Evolutionary conservation across 1,139 yeast species (phyloP), one percentile per base, ranked within the genome.

Genomic region (Meyerozyma sp.): DNA sequence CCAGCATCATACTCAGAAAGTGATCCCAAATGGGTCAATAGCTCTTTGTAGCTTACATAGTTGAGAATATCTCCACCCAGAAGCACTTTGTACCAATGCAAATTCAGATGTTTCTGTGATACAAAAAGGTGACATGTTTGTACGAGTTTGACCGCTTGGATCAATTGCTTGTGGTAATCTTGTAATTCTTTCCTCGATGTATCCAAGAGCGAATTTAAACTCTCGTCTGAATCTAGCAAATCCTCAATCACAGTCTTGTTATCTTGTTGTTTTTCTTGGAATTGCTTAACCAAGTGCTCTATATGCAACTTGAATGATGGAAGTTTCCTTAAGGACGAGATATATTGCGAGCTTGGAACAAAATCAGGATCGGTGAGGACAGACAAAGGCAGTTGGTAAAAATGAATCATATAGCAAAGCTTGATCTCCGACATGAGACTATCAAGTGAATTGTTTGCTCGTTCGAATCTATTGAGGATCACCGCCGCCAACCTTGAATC

Each of bases 401-500:
- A 86, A 55, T 83, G 84, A 5, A 82, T 73, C 88, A 87, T 82
- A 53, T 81, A 72, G 25, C 82, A 66, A 47, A 84, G 69, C 52
- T 81, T 82, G 49, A 87, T 63, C 39, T 77, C 74, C 13, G 78
- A 62, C 8, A 76, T 63, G 42, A 77, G 65, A 13, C 77, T 70
- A 52, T 83, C 85, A 39, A 81, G 72, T 21, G 77, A 72, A 47
- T 70, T 71, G 48, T 70, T 71, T 27, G 73, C 73, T 62, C 64
- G 62, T 42, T 64, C 63, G 47, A 72, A 71, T 37, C 77, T 54
- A 28, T 60, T 59, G 37, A 68, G 54, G 13, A 74, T 55, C 8
- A 69, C 60, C 26, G 70, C 61, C n/a, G 73, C 56, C 25, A 73
- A 54, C 13, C 57, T 53, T 1, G 66, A 58, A 39, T 55, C 56